phyloP scores from a whole-genome alignment of 257 asterid genomes.

The Petrea volubilis region DNA sequence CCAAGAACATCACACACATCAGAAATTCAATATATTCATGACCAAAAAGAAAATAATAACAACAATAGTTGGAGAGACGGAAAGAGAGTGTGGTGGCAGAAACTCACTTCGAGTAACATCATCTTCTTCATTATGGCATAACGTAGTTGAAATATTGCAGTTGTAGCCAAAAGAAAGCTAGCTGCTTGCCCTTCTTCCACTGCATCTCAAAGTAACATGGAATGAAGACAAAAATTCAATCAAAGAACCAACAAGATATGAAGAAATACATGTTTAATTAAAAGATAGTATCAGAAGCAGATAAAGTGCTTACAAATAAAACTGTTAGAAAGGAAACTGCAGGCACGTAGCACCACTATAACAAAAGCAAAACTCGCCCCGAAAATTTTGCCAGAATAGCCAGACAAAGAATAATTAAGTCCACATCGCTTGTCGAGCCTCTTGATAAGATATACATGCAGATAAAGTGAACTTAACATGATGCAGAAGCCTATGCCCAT shows the following conservation, averaged over 20 bases:
- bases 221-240: slow-evolving; percentile 27
- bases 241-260: slow-evolving; percentile 4
- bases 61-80: not conserved
- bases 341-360: slow-evolving; percentile 74
- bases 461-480: slow-evolving; percentile 63
- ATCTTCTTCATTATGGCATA: slow-evolving; percentile 54
- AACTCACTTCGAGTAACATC: slow-evolving; percentile 69
- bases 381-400: slow-evolving; percentile 37
- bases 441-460: slow-evolving; percentile 57
- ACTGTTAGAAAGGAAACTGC: slow-evolving; percentile 92
- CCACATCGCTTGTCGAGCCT: slow-evolving; percentile 58
- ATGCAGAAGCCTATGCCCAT: slow-evolving; percentile 81
- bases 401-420: slow-evolving; percentile 37
- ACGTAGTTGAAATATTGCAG: slow-evolving; percentile 73
- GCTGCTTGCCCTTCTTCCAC: slow-evolving; percentile 99
- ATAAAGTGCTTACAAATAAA: slow-evolving; percentile 67
- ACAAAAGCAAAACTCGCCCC: slow-evolving; percentile 53
- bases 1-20: not conserved
- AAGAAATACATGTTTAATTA: not conserved
- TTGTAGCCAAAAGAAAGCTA: slow-evolving; percentile 88
- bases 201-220: slow-evolving; percentile 37
- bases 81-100: not conserved
- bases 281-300: slow-evolving; percentile 21
- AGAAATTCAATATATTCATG: not conserved
- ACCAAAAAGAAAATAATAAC: not conserved